Evolutionary conservation across 768 basidiomycete genomes (phyloP), one percentile per base, ranked within the genome.

Genomic region (Calocybe indica): DNA sequence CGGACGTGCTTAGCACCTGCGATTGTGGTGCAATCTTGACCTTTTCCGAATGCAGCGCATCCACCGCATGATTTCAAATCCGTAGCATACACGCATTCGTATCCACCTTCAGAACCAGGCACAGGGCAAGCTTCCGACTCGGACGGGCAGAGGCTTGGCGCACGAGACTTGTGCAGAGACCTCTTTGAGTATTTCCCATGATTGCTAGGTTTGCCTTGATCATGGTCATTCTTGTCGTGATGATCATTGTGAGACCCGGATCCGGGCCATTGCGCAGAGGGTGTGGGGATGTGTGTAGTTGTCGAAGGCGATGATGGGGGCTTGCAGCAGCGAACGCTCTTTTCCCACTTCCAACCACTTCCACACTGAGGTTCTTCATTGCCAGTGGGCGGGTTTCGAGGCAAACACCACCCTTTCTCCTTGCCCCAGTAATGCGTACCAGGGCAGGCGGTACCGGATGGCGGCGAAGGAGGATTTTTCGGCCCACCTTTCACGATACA

Each of bases 21-120:
- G 54, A 91, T 88, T 39, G 73, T 65, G 12, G 80, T 81, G 63
- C 88, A 92, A 62, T 92, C 84, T 61, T 79, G 67, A 22, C 88
- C 88, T 37, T 66, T 58, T 13, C 79, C 80, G n/a, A 75, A 63
- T 12, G 77, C 72, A 2, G 77, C 63, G 59, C 88, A 91, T 29
- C 89, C 88, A 52, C 88, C 88, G 63, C 88, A 91, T 10, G 82
- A 81, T 50, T 79, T 72, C 40, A 90, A 73, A 50, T 89, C 85
- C 38, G 66, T 67, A 12, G 63, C 54, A 64, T 91, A 84, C 44
- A 90, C 56, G 58, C 82, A 85, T 57, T 85, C 82, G 54, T 71
- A 80, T 31, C 63, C 70, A 37, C 56, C 54, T 14, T 58, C 62
- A 33, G 68, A 53, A 22, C 68, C 72, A 14, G 63, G 46, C 51